Conservation (phyloP, 805 yeast genomes). For the Sugiyamaella floridensis region DNA sequence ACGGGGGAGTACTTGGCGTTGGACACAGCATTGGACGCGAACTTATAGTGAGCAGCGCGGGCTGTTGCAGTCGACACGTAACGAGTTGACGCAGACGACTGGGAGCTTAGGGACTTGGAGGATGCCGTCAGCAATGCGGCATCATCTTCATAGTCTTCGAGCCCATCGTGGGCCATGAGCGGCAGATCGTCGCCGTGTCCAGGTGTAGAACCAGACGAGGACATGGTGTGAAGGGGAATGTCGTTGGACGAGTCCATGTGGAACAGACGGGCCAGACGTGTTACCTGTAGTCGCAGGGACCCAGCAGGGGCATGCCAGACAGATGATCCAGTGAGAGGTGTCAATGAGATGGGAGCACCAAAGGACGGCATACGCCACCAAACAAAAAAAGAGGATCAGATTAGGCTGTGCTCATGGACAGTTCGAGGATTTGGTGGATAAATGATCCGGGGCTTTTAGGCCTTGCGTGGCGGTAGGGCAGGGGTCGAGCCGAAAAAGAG, state of each 20-base stretch:
- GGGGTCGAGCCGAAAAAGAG: no score
- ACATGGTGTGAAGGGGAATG: background rate
- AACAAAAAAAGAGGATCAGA: background rate
- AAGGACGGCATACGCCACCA: background rate
- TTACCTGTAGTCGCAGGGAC: background rate
- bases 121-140: background rate
- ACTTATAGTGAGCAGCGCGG: constrained; percentile 16
- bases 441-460: no score
- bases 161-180: background rate
- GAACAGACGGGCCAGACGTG: background rate
- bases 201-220: background rate
- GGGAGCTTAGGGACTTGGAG: background rate
- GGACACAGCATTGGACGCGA: constrained; percentile 70
- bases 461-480: no score
- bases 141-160: background rate
- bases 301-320: background rate
- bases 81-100: background rate
- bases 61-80: constrained; percentile 4
- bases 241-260: background rate
- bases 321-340: background rate
- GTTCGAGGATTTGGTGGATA: background rate
- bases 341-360: background rate
- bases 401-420: background rate
- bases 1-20: constrained; percentile 90
- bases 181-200: background rate